These are phyloP conservation scores for Cryphonectria japonica DNA, from an alignment of 2,329 filamentous ascomycete genomes.

Conservation along the genomic window DNA sequence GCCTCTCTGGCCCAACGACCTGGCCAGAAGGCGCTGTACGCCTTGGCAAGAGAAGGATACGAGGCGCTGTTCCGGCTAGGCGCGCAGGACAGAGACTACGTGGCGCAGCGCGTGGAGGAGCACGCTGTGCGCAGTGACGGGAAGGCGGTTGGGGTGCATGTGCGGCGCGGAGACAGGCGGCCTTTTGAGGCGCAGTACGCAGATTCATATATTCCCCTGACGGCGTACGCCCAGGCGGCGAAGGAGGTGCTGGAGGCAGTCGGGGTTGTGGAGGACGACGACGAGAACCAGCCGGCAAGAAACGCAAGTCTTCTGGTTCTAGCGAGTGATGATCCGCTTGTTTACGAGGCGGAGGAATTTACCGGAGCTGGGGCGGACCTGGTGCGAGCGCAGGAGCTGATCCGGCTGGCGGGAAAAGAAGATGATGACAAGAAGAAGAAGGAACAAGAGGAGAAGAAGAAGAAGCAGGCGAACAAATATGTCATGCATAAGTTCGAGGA, in stretches of 20 bases:
- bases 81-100: constrained; percentile 67
- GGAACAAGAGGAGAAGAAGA: constrained; percentile 45
- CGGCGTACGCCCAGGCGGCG: constrained; percentile 67
- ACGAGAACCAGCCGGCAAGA: constrained; percentile 45
- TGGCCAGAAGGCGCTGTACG: constrained; percentile 65
- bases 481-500: constrained; percentile 71
- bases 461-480: constrained; percentile 47
- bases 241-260: constrained; percentile 55
- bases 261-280: constrained; percentile 43
- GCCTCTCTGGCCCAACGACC: constrained; percentile 45
- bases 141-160: constrained; percentile 70
- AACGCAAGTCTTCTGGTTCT: constrained; percentile 60
- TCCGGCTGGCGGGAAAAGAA: constrained; percentile 72
- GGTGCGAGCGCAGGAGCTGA: constrained; percentile 72
- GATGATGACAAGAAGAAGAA: constrained; percentile 43
- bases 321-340: constrained; percentile 80
- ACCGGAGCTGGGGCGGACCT: constrained; percentile 38
- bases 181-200: constrained; percentile 78
- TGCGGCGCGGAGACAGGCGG: constrained; percentile 79
- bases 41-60: constrained; percentile 70
- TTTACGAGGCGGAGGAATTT: constrained; percentile 70
- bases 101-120: constrained; percentile 60
- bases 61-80: constrained; percentile 74
- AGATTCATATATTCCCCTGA: constrained; percentile 76
- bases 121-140: constrained; percentile 56